These are phyloP conservation scores for Amborella trichopoda DNA, from an alignment of 164 flowering plant species.

Conservation along the genomic window DNA sequence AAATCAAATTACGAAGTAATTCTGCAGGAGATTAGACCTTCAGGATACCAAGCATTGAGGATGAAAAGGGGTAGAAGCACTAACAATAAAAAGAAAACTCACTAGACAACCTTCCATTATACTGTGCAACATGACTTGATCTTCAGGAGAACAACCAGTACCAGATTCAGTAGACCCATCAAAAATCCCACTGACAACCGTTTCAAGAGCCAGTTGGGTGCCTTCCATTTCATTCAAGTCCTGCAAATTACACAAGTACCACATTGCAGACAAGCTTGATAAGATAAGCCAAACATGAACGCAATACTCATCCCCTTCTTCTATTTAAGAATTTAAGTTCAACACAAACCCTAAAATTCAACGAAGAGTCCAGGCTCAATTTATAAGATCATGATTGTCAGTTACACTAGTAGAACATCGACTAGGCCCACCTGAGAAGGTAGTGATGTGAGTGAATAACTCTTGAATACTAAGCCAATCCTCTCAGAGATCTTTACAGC, in stretches of 20 bases:
- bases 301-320: too few species aligned
- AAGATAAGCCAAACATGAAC: background rate
- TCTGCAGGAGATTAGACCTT: slow-evolving; percentile 42
- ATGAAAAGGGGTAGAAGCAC: too few species aligned
- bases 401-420: too few species aligned
- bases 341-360: too few species aligned
- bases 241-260: slow-evolving; percentile 25
- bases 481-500: slow-evolving; percentile 55
- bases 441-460: slow-evolving; percentile 22
- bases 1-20: slow-evolving; percentile 71
- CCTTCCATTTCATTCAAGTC: slow-evolving; percentile 66
- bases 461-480: slow-evolving; percentile 36
- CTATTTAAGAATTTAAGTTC: too few species aligned
- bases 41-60: too few species aligned
- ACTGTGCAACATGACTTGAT: slow-evolving; percentile 31
- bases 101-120: slow-evolving; percentile 69
- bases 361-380: too few species aligned
- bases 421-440: slow-evolving; percentile 43
- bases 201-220: slow-evolving; percentile 75
- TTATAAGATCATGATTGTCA: too few species aligned
- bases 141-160: slow-evolving; percentile 35
- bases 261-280: slow-evolving; percentile 2
- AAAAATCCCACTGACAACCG: slow-evolving; percentile 54
- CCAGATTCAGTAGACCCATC: slow-evolving; percentile 59
- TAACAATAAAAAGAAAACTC: slow-evolving; percentile 7